Evolutionary conservation across 1,139 yeast genomes (phyloP), one percentile per base, ranked within the genome.

Genomic region (Blastobotrys niveus): DNA sequence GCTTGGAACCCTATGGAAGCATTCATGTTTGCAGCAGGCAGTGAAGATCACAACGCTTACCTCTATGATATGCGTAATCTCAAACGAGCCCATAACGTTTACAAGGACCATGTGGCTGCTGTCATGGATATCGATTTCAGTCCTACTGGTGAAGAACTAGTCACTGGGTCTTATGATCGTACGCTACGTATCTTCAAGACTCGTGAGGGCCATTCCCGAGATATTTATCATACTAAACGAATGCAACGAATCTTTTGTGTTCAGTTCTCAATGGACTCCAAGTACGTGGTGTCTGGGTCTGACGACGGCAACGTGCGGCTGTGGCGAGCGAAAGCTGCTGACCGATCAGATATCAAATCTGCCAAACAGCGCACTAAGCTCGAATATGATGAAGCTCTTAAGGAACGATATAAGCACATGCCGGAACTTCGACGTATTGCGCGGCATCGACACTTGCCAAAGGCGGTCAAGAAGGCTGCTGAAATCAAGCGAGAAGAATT

Each of bases 1-100:
- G 75, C 89, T 45, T 93, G 97, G 97, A 91, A 93, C 65, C 99
- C 99, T 3, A 86, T 91, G 84, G 97, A 91, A 65, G 95, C 98
- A 1, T 91, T 79, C 67, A 80, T 83, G 60, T 89, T 93, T 67
- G 97, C 91, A 17, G 79, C 86, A 41, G 98, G 88, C 1, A 79
- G 79, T 59, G 99, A 93, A 67, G 98, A 93, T 68, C 97, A 91
- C 65, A 93, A 93, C 61, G 82, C 83, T 9, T 93, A 93, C 63
- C 75, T 84, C 47, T 93, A 95, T 79, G 99, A 93, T 66, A 91
- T 93, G 96, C 76, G 99, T 60, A 85, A 88, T 60, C 72, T 93
- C 74, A 72, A 72, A 38, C 73, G 84, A 46, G 82, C 96, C 0
- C 62, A 81, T 39, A 89, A 88, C 55, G 87, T 91, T 14, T 87